phyloP scores from a whole-genome alignment of 2,329 filamentous ascomycete species.

The Xylariaceae sp. region DNA sequence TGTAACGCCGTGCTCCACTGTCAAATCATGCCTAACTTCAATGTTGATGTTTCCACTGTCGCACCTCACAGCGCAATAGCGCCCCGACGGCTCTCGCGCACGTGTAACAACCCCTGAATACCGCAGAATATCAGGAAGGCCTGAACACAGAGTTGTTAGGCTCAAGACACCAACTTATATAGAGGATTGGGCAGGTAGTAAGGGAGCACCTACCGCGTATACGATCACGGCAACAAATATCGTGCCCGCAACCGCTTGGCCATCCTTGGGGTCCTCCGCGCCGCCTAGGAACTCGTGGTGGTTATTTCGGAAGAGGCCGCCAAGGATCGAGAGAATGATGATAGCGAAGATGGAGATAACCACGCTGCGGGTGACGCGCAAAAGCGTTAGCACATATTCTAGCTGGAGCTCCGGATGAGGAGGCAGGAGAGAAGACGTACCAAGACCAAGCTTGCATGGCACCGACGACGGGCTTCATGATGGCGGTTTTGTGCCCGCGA shows the following conservation, averaged over 20 bases:
- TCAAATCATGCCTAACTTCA: not conserved
- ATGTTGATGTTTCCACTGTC: slow-evolving; percentile 1
- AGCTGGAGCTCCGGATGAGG: not conserved
- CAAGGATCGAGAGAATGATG: slow-evolving; percentile 64
- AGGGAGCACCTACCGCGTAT: slow-evolving; percentile 71
- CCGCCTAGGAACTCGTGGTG: slow-evolving; percentile 85
- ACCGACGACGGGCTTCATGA: slow-evolving; percentile 93
- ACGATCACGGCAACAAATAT: slow-evolving; percentile 88
- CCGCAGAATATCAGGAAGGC: slow-evolving; percentile 90
- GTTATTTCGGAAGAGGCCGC: slow-evolving; percentile 74
- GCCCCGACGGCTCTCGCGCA: slow-evolving; percentile 79
- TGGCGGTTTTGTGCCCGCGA: slow-evolving; percentile 39
- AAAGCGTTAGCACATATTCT: slow-evolving; percentile 2
- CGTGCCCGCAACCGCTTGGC: slow-evolving; percentile 76
- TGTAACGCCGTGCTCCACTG: slow-evolving; percentile 19
- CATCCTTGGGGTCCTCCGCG: slow-evolving; percentile 71
- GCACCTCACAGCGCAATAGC: slow-evolving; percentile 70
- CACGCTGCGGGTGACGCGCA: slow-evolving; percentile 60
- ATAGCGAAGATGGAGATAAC: slow-evolving; percentile 69
- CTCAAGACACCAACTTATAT: not conserved
- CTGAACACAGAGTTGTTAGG: slow-evolving; percentile 47
- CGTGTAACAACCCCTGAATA: slow-evolving; percentile 83
- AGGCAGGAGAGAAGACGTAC: slow-evolving; percentile 54
- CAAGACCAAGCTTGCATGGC: slow-evolving; percentile 94
- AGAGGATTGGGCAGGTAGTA: not conserved